Base-by-base conservation (phyloP, 1,139 yeast species). In the Pichia inconspicua region DNA sequence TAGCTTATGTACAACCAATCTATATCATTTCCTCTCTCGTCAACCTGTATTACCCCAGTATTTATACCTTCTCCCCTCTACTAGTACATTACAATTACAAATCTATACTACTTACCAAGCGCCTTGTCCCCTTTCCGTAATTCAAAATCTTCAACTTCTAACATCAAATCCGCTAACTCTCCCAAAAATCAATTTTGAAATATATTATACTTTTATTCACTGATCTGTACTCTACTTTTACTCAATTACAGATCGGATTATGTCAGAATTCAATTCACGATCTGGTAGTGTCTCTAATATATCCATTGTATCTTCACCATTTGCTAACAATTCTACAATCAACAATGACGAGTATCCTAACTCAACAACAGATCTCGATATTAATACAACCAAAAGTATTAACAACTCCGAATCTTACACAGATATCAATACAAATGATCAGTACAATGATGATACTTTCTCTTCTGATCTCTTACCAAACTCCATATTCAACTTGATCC, bases 401-500 rank as follows among this genome's bases (percentile, higher is more conserved):
- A 32, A 34, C 15, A 34, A 15, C 19, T 34, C 37, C 11, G 37
- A 11, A 17, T 8, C 37, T 15, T 15, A 34, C 10, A 34, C 37
- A 8, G 37, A 34, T 15, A 7, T 34, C 2, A 34, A 34, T 14
- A 34, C 37, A 15, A 34, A 30, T 14, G 34, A 30, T 12, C 34
- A 30, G 34, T 11, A 10, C 12, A 30, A 30, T 14, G 34, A 30
- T 30, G 34, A 30, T 30, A 5, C 14, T 10, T 14, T 30, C 6
- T 30, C 34, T 14, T 34, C 37, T 34, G 37, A 34, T 15, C 15
- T 41, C 1, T 40, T 45, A 12, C 50, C 53, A 6, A 50, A 50
- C 15, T 32, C 51, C 2, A 50, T 50, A 22, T 44, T 31, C 34
- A 52, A 53, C 22, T 31, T 60, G 51, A 82, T 87, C 0, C 75